phyloP scores from a whole-genome alignment of 73 alveolate genomes.

The Paramecium caudatum region DNA sequence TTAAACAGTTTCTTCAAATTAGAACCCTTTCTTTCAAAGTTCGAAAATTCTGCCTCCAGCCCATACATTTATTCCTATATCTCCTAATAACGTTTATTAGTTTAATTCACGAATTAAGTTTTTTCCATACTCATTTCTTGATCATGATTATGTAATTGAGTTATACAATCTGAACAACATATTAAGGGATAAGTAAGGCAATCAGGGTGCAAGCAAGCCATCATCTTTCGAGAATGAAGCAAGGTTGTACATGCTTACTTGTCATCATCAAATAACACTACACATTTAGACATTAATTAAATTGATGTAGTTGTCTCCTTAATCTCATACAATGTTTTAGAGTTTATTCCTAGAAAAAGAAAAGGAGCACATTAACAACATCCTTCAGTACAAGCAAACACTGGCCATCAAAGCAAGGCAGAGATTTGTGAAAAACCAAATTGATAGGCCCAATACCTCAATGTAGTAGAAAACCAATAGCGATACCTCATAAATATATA shows the following conservation, averaged over 20 bases:
- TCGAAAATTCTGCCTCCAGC: slow-evolving; percentile 5
- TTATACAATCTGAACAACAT: slow-evolving; percentile 35
- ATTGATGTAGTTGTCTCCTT: slow-evolving; percentile 33
- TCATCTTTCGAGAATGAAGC: background rate
- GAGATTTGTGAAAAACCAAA: slow-evolving; percentile 17
- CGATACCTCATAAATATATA: background rate
- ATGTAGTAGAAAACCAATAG: slow-evolving; percentile 3
- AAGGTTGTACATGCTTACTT: background rate
- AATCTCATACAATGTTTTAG: slow-evolving; percentile 31
- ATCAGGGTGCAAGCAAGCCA: slow-evolving; percentile 10
- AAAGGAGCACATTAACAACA: slow-evolving; percentile 23
- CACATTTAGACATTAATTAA: background rate
- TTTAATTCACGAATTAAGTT: slow-evolving; percentile 33
- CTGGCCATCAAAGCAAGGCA: slow-evolving; percentile 11
- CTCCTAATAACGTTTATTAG: slow-evolving; percentile 12
- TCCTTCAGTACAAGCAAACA: slow-evolving; percentile 18
- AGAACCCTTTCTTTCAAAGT: slow-evolving; percentile 34
- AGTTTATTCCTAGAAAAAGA: slow-evolving; percentile 22
- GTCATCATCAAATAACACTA: slow-evolving; percentile 60
- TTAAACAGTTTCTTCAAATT: slow-evolving; percentile 9
- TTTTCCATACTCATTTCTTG: slow-evolving; percentile 6
- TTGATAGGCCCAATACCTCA: slow-evolving; percentile 15
- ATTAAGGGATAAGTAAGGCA: slow-evolving; percentile 32
- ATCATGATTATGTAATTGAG: slow-evolving; percentile 8
- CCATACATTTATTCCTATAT: slow-evolving; percentile 35